Evolutionary conservation across 2,329 filamentous ascomycete genomes (phyloP).

Genomic region (Sordariomycetes sp.): DNA sequence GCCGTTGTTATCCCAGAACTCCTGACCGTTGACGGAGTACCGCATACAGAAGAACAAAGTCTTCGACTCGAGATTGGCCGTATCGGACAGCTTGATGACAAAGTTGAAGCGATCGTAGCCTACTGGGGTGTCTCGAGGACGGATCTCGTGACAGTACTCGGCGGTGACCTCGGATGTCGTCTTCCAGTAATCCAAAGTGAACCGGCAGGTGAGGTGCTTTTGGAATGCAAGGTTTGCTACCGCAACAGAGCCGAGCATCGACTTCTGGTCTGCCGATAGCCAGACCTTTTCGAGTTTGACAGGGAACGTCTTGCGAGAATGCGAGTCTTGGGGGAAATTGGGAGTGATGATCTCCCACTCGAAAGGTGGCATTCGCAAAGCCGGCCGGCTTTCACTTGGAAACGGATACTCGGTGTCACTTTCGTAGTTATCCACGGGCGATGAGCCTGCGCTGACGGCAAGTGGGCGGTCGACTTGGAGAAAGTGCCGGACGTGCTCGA

Average conservation of each 20-base stretch:
- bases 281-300: slow-evolving; percentile 81
- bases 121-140: slow-evolving; percentile 52
- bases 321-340: slow-evolving; percentile 65
- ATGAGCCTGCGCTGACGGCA: slow-evolving; percentile 92
- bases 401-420: slow-evolving; percentile 89
- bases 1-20: slow-evolving; percentile 94
- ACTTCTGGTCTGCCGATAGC: slow-evolving; percentile 81
- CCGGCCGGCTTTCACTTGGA: slow-evolving; percentile 32
- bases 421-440: slow-evolving; percentile 80
- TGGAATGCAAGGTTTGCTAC: slow-evolving; percentile 86
- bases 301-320: slow-evolving; percentile 51
- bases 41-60: slow-evolving; percentile 87
- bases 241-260: slow-evolving; percentile 70
- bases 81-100: slow-evolving; percentile 84
- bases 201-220: slow-evolving; percentile 82
- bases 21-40: slow-evolving; percentile 74
- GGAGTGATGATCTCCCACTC: slow-evolving; percentile 83
- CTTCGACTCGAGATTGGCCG: slow-evolving; percentile 85
- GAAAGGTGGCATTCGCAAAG: slow-evolving; percentile 39
- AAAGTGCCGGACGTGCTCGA: slow-evolving; percentile 95
- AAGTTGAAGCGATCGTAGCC: slow-evolving; percentile 88
- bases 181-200: slow-evolving; percentile 98
- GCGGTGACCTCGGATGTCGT: slow-evolving; percentile 89
- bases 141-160: slow-evolving; percentile 77
- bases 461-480: slow-evolving; percentile 86